Conservation (phyloP, 306 rosid species). For the Elaeagnus macrophylla region DNA sequence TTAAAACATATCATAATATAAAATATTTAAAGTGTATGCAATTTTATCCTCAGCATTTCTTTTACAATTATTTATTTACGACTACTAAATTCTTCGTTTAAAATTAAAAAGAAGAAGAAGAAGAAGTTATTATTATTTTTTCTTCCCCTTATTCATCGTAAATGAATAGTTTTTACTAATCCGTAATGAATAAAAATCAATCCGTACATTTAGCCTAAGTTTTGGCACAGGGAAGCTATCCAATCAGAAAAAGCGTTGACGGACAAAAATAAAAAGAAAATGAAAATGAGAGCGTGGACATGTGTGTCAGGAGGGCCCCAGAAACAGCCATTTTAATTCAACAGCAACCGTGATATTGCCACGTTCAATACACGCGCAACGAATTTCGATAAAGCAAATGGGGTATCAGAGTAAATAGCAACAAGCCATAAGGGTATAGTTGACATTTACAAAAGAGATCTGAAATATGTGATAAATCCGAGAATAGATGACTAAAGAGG, state of each 20-base stretch:
- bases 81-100: too few species aligned
- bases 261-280: neutral
- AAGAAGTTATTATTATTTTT: too few species aligned
- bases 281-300: neutral
- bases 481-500: neutral
- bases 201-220: too few species aligned
- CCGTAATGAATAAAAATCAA: too few species aligned
- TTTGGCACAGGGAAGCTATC: neutral
- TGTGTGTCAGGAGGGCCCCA: slow-evolving; percentile 21
- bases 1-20: too few species aligned
- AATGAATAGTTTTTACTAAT: too few species aligned
- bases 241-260: slow-evolving; percentile 46
- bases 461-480: neutral
- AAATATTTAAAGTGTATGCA: too few species aligned
- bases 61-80: too few species aligned
- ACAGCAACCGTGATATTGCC: slow-evolving; percentile 18
- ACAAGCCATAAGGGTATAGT: slow-evolving; percentile 10
- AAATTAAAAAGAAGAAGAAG: too few species aligned
- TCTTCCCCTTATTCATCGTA: too few species aligned
- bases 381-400: neutral
- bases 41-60: too few species aligned
- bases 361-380: slow-evolving; percentile 4
- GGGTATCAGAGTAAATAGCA: neutral
- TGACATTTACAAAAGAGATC: neutral
- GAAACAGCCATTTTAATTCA: slow-evolving; percentile 1